These are phyloP conservation scores for Atkinsonella texensis DNA, from an alignment of 2,329 filamentous ascomycete species.

Conservation along the genomic window DNA sequence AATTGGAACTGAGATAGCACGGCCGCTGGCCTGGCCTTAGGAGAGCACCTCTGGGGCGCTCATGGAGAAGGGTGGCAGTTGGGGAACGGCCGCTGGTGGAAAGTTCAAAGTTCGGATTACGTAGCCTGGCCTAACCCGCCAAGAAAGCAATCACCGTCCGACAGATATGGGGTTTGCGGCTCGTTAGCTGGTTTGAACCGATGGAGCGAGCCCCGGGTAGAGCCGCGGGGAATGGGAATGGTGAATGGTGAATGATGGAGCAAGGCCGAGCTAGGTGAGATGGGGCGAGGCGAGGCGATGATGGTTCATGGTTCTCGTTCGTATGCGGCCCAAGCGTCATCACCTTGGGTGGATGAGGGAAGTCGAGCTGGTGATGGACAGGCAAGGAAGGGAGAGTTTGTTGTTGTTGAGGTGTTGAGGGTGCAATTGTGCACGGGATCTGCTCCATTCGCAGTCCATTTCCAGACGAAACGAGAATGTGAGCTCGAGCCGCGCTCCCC, in stretches of 20 bases:
- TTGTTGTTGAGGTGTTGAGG: too few species aligned
- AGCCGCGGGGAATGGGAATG: neutral
- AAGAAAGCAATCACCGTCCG: neutral
- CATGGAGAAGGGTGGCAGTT: neutral
- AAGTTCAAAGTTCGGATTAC: neutral
- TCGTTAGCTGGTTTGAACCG: neutral
- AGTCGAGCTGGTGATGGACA: too few species aligned
- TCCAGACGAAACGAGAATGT: too few species aligned
- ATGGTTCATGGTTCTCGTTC: neutral
- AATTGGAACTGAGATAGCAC: neutral
- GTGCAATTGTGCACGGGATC: too few species aligned
- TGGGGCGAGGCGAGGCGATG: neutral
- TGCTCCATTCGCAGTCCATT: too few species aligned
- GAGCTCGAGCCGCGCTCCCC: too few species aligned
- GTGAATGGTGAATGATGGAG: neutral
- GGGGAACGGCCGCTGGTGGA: neutral
- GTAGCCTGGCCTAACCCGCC: neutral
- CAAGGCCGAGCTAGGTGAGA: neutral
- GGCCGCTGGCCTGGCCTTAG: neutral
- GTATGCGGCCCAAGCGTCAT: neutral
- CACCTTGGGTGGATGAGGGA: neutral
- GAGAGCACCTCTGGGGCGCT: slow-evolving; percentile 2
- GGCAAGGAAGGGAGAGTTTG: too few species aligned
- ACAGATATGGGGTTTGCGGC: neutral
- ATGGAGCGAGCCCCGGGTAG: neutral